Conservation (phyloP, 2,329 filamentous ascomycete genomes). For the Aciculosporium take region DNA sequence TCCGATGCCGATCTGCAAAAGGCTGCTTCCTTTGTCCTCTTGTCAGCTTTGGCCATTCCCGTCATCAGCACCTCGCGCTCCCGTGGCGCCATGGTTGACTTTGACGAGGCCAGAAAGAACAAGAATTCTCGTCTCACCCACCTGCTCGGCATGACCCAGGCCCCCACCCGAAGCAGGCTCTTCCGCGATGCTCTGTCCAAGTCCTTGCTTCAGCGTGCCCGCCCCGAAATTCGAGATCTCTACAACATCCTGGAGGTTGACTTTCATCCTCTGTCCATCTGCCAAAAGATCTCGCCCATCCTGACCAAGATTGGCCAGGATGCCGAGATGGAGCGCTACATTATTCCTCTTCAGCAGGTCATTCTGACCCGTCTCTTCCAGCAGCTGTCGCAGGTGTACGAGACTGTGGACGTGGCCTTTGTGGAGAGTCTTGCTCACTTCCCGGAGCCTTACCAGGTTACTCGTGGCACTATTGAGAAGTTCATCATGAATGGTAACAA, state of each 20-base stretch:
- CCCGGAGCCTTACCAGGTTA: conserved; percentile 91
- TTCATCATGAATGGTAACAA: conserved; percentile 99
- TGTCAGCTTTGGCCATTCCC: conserved; percentile 92
- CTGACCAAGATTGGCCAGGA: conserved; percentile 85
- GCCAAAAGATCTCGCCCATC: conserved; percentile 97
- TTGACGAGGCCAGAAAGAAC: conserved; percentile 94
- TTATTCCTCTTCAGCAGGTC: conserved; percentile 90
- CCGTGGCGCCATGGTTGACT: conserved; percentile 87
- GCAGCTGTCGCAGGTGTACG: conserved; percentile 96
- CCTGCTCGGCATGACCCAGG: conserved; percentile 79
- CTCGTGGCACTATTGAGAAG: conserved; percentile 85
- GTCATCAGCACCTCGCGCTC: conserved; percentile 98
- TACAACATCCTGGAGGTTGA: conserved; percentile 99
- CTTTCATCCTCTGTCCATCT: conserved; percentile 96
- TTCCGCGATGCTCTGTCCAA: conserved; percentile 96
- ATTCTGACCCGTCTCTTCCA: conserved; percentile 97
- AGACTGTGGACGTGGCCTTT: conserved; percentile 88
- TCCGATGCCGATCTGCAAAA: conserved; percentile 84
- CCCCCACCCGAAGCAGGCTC: conserved; percentile 75
- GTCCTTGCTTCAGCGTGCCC: conserved; percentile 79
- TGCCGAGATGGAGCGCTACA: conserved; percentile 93
- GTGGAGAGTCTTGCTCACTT: conserved; percentile 90
- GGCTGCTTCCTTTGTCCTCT: conserved; percentile 85
- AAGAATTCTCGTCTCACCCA: conserved; percentile 97
- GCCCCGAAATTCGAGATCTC: conserved; percentile 87